Base-by-base conservation (phyloP, 2,329 filamentous ascomycete species). In the Colletotrichum lini region DNA sequence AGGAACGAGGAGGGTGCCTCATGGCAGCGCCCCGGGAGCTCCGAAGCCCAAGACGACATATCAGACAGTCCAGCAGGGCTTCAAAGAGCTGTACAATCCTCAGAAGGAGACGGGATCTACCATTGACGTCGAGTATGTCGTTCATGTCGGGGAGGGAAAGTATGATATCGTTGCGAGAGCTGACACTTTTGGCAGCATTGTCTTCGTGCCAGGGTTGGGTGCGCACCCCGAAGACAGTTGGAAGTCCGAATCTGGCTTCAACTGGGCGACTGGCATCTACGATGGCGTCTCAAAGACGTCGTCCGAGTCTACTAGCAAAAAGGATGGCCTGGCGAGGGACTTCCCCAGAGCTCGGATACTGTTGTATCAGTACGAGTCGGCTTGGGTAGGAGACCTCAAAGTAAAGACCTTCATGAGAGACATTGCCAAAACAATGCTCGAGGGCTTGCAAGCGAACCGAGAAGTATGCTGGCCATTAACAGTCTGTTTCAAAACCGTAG, bases 331-430 rank as follows among this genome's bases (percentile, higher is more conserved):
- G 3, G 75, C 76, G 9, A 78, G 79, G 61, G 82, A 84, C 63
- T 84, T 84, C 59, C 82, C 81, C 0, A 80, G 77, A 40, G 81
- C 82, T 3, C 76, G 83, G 2, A 75, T 84, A 13, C 76, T 84
- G 18, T 73, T 84, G 2, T 84, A 83, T 58, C 82, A 80, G 73
- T 84, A 83, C 49, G 80, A 84, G 59, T 84, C 83, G 8, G 80
- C 80, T 47, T 84, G 83, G 83, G 76, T 73, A 2, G 82, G 82
- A 0, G 67, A 77, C 4, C 75, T 84, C 40, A 83, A 82, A 60
- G 81, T 84, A n/a, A 82, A 81, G 72, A 82, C 83, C 50, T 82
- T 80, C 40, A 80, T 84, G 66, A 62, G 75, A 7, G 83, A 83
- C 65, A 74, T 84, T 59, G 80, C 82, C 1, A 79, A 78, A 72